These are phyloP conservation scores for Chaetomium tenue DNA, from an alignment of 495 filamentous ascomycete species.

Conservation along the genomic window DNA sequence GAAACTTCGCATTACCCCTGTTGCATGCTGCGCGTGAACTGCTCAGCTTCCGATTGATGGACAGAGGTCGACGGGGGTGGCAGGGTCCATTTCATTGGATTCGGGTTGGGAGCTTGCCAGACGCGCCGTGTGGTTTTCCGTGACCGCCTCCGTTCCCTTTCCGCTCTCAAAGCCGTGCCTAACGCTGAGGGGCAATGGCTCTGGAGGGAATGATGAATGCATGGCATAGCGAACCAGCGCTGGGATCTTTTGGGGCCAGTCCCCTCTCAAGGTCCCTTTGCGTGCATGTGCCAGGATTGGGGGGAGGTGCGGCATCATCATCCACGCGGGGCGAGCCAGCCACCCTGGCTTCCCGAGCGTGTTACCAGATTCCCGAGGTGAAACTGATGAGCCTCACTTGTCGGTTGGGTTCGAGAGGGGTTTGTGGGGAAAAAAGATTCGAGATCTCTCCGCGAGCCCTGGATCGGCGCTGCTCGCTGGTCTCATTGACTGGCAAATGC, in stretches of 20 bases:
- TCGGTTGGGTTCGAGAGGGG: not conserved
- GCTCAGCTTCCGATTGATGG: slow-evolving; percentile 24
- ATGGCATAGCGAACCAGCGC: not conserved
- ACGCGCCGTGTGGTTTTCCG: slow-evolving; percentile 1
- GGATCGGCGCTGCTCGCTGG: not conserved
- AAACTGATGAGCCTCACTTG: not conserved
- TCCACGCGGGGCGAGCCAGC: slow-evolving; percentile 1
- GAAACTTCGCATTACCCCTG: slow-evolving; percentile 13
- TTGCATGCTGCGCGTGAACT: slow-evolving; percentile 12
- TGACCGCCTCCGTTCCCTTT: not conserved
- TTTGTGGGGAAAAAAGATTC: not conserved
- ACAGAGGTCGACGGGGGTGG: not conserved
- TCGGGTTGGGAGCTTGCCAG: not conserved
- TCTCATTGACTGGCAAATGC: not conserved
- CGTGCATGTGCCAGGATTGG: not conserved
- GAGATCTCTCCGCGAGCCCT: not conserved
- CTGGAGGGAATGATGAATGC: not conserved
- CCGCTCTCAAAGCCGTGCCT: not conserved
- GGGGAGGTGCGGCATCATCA: not conserved
- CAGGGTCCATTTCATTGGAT: not conserved
- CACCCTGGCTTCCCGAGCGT: slow-evolving; percentile 6
- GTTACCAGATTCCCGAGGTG: slow-evolving; percentile 4
- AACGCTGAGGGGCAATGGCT: not conserved
- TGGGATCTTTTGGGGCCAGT: not conserved
- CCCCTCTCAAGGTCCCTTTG: too few species aligned